Evolutionary conservation across 2,329 filamentous ascomycete genomes (phyloP).

Genomic region (Simplicillium sp.): DNA sequence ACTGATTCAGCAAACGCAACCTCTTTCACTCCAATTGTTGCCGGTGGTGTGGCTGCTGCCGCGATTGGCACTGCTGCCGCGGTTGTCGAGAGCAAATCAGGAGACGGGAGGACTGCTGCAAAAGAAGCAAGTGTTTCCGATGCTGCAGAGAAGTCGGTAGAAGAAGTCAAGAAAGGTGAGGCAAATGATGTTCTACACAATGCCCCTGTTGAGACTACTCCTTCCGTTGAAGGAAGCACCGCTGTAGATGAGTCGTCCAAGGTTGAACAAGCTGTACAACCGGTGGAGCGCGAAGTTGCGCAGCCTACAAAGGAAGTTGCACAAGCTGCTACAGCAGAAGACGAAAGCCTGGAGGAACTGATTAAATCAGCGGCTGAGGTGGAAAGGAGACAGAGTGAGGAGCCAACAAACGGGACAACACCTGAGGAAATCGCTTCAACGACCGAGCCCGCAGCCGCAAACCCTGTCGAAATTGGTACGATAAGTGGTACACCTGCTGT

Average conservation of each 20-base stretch:
- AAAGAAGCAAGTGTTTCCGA: slow-evolving; percentile 2
- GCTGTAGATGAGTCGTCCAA: slow-evolving; percentile 1
- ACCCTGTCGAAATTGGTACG: neutral
- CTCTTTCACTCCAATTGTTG: neutral
- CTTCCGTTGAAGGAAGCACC: slow-evolving; percentile 1
- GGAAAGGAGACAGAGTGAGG: slow-evolving; percentile 1
- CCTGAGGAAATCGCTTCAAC: neutral
- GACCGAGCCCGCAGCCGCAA: too few species aligned
- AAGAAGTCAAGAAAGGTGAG: slow-evolving; percentile 2
- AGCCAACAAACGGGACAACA: neutral
- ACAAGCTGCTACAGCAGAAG: neutral
- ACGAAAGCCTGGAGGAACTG: too few species aligned
- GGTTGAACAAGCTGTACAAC: too few species aligned
- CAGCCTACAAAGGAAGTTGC: neutral
- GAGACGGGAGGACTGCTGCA: slow-evolving; percentile 1
- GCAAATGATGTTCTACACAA: neutral
- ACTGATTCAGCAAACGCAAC: neutral
- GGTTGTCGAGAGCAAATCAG: slow-evolving; percentile 1
- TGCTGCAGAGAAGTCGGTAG: slow-evolving; percentile 2
- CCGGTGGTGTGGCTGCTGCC: slow-evolving; percentile 1
- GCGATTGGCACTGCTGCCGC: slow-evolving; percentile 3
- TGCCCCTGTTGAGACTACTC: neutral
- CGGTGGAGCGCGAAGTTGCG: slow-evolving; percentile 2
- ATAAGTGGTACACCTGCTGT: neutral
- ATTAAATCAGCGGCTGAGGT: too few species aligned